Evolutionary conservation across 192 early-diverging fungal species (phyloP), one percentile per base, ranked within the genome.

Genomic region (Coemansia nantahalensis): DNA sequence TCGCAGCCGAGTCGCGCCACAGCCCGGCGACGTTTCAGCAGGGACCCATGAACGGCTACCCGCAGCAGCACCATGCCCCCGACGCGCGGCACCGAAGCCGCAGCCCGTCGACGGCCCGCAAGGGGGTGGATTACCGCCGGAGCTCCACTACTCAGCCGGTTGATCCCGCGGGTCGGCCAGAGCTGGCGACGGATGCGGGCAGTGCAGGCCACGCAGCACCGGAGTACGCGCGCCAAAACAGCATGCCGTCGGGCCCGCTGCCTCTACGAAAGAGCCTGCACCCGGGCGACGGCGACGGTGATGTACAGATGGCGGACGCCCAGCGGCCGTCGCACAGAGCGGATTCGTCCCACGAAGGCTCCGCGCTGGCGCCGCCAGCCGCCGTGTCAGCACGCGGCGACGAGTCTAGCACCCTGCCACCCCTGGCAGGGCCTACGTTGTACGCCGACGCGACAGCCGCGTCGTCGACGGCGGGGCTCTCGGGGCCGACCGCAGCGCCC

Each of bases 401-500:
- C 10, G 28, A 7, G 28, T 31, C 41, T 15, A 34, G 35, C 30
- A 33, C 26, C 33, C 48, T 75, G 51, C 41, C 24, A 8, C 30
- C 26, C 8, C 33, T 33, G 11, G 19, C 51, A 5, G 28, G 22
- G 18, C n/a, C 43, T 5, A 24, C 21, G 2, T 15, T 26, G 15
- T 11, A 15, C 0, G 60, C 51, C 33, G 38, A 46, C 2, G 22
- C 45, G 1, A 33, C 44, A 9, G 54, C 67, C 13, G 49, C 55
- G 0, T 39, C 48, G 26, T 68, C 60, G 10, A 48, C 53, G 6
- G 37, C 60, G 1, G 60, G 60, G 42, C 60, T 57, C n/a, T 48
- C 65, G 26, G 72, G 72, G 2, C 65, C 59, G 15, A 76, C 65
- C 8, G 65, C 72, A 0, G 72, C 72, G 3, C 72, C 72, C 15